Evolutionary conservation across 768 basidiomycete species (phyloP), one percentile per base, ranked within the genome.

Genomic region (Hirschioporus abietinus): DNA sequence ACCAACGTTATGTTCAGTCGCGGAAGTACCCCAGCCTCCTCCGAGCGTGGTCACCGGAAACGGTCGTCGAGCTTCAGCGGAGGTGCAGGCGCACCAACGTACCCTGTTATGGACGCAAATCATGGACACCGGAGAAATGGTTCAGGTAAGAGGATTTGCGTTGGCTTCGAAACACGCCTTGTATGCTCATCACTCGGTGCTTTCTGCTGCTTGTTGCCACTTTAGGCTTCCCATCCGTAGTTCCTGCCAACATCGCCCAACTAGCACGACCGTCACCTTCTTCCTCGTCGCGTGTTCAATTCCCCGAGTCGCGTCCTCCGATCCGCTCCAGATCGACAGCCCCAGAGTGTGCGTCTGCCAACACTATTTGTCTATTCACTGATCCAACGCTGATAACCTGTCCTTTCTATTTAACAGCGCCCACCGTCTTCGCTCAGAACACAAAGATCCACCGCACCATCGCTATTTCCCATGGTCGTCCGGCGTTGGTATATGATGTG

Each of bases 401-500:
- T 10, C 42, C 42, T 15, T 20, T 30, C 30, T 30, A 30, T 30
- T 30, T 30, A 30, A 52, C 42, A 52, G 42, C 20, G 15, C 42
- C 42, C 42, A 52, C 42, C 42, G 42, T 52, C 42, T 52, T 52
- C 42, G 42, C 42, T 12, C 42, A 52, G 42, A 52, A 52, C 42
- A 12, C 20, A 12, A 52, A 52, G 42, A 52, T 52, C 42, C 42
- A 52, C 42, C 42, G 42, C 42, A 52, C 42, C 42, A 52, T 52
- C 42, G 42, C 42, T 12, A 10, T 52, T 20, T 15, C 42, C 3
- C 42, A 52, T 20, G 42, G 42, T 3, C 60, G 20, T 2, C 60
- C 60, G 4, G 30, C 60, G 60, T 86, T 90, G 65, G 83, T 83
- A 34, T 89, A 86, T 74, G 86, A 90, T 71, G 74, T 86, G 23